phyloP scores from a whole-genome alignment of 352 stramenopile genomes.

The Globisporangium irregulare region DNA sequence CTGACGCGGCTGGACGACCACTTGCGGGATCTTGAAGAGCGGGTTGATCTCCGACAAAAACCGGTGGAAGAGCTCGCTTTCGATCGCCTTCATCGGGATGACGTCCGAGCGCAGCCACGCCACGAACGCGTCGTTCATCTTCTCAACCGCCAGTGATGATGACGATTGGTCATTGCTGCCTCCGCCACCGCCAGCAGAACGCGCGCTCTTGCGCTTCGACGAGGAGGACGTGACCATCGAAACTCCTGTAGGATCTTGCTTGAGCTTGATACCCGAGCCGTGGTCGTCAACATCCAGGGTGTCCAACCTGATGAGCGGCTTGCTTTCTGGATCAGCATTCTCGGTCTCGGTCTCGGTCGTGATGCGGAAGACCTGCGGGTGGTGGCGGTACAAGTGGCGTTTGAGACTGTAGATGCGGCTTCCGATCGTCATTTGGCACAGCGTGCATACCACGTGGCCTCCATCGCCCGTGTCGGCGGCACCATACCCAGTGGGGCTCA shows the following conservation, averaged over 20 bases:
- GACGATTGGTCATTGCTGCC: not conserved
- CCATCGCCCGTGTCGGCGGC: conserved; percentile 16
- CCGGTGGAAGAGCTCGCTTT: conserved; percentile 33
- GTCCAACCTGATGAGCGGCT: not conserved
- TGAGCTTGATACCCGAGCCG: conserved; percentile 18
- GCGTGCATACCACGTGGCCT: conserved; percentile 35
- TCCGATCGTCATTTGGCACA: conserved; percentile 46
- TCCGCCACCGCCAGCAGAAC: not conserved
- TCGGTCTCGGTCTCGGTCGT: not conserved
- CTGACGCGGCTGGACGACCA: conserved; percentile 27
- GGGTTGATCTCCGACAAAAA: conserved; percentile 42
- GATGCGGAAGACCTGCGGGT: conserved; percentile 43
- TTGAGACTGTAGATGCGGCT: conserved; percentile 48
- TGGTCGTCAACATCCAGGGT: not conserved
- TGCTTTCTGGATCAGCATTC: not conserved
- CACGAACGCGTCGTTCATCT: conserved; percentile 36
- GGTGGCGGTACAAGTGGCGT: conserved; percentile 43
- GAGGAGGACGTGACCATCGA: not conserved
- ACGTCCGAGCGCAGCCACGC: conserved; percentile 41
- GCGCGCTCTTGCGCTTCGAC: conserved; percentile 1
- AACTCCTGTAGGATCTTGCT: not conserved
- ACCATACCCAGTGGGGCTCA: conserved; percentile 13
- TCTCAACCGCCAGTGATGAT: not conserved
- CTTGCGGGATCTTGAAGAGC: conserved; percentile 34
- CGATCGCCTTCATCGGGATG: conserved; percentile 40